phyloP scores from a whole-genome alignment of 208 protist genomes.

The Trypanosoma vivax region DNA sequence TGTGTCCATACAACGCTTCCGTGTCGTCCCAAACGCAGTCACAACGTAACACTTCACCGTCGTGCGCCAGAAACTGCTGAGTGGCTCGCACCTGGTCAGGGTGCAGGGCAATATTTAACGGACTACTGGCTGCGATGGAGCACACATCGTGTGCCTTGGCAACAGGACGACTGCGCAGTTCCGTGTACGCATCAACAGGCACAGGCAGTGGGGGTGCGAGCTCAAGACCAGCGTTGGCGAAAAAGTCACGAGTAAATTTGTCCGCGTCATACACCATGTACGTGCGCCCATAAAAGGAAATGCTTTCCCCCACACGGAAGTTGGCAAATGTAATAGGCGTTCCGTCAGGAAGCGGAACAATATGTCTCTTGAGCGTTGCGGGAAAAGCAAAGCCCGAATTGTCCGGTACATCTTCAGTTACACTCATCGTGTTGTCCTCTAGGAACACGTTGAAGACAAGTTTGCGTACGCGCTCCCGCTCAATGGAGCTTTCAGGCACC shows the following conservation, averaged over 20 bases:
- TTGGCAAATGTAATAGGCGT: slow-evolving; percentile 70
- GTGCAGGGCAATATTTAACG: slow-evolving; percentile 62
- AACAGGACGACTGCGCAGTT: slow-evolving; percentile 28
- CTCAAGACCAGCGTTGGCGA: slow-evolving; percentile 47
- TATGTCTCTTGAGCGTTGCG: slow-evolving; percentile 86
- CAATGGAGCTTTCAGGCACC: slow-evolving; percentile 90
- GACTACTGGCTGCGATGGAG: slow-evolving; percentile 64
- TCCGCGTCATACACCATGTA: slow-evolving; percentile 93
- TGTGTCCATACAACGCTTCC: slow-evolving; percentile 77
- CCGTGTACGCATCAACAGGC: slow-evolving; percentile 74
- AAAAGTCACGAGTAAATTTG: slow-evolving; percentile 90
- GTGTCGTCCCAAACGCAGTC: slow-evolving; percentile 94
- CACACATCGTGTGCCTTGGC: slow-evolving; percentile 72
- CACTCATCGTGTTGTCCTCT: slow-evolving; percentile 95
- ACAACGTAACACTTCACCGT: slow-evolving; percentile 96
- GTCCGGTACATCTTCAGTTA: slow-evolving; percentile 88
- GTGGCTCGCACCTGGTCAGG: slow-evolving; percentile 82
- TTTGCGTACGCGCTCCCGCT: slow-evolving; percentile 89
- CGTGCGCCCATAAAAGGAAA: slow-evolving; percentile 91
- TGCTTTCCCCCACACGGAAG: slow-evolving; percentile 82
- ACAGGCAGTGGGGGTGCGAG: slow-evolving; percentile 36
- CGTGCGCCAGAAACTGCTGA: slow-evolving; percentile 91
- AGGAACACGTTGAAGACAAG: slow-evolving; percentile 91
- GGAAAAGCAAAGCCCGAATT: slow-evolving; percentile 95
- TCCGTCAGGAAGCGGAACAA: slow-evolving; percentile 74